Evolutionary conservation across 495 filamentous ascomycete genomes (phyloP), one percentile per base, ranked within the genome.

Genomic region (Pyronema domesticum): DNA sequence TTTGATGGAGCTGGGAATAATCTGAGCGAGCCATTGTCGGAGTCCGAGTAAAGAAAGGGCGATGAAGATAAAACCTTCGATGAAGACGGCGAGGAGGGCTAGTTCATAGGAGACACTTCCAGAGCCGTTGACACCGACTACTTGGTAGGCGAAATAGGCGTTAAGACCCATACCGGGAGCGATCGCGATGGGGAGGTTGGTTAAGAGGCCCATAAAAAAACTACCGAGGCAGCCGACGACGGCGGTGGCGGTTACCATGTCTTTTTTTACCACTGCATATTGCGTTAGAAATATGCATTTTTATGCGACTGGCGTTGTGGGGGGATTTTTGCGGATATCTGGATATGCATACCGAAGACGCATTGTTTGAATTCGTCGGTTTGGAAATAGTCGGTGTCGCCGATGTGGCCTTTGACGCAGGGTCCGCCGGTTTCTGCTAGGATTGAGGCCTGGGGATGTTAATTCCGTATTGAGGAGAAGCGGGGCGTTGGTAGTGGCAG

Each of bases 151-250:
- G 55, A 89, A 89, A 64, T 88, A 88, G 4, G 83, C 83, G 63
- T 89, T 89, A 50, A 89, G 57, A 13, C 85, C 85, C 83, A 89
- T 85, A 19, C 85, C 85, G 10, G 85, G 85, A 10, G 83, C 85
- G 43, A 88, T 69, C 5, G 79, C 80, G 45, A 89, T 80, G 3
- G 85, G 85, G 57, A 80, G 76, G 53, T 69, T 67, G 47, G 83
- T 76, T 53, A 83, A 77, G 0, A 88, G 67, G 6, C 85, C 85
- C 78, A 89, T 83, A 66, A 74, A 78, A 66, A 88, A 86, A 10
- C 73, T 80, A 13, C 58, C 61, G n/a, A 65, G 50, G 36, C 61
- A 79, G 10, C 83, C 71, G 59, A 87, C 86, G 17, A 83, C 84
- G 37, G 85, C 82, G 2, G 85, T 88, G 15, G 80, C 85, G 9